Evolutionary conservation across 495 filamentous ascomycete genomes (phyloP), one percentile per base, ranked within the genome.

Genomic region (Penicillium salamii): DNA sequence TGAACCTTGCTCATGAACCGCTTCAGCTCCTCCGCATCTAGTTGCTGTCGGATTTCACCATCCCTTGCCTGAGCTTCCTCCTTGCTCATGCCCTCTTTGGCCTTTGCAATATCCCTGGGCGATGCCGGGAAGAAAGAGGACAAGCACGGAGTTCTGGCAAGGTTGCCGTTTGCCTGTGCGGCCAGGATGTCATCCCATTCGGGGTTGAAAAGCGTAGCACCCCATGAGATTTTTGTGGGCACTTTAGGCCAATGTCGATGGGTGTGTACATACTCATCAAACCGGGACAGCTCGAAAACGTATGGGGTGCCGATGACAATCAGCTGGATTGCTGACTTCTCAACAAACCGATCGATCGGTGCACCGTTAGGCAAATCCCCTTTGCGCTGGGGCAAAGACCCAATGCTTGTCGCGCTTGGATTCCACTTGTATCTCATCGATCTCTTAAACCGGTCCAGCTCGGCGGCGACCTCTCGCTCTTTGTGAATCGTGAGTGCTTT

Each of bases 261-360:
- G 14, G 53, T 64, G 20, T 52, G 26, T 6, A 11, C 53, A 64
- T 82, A 84, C 18, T 61, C 68, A 42, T 80, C 80, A 50, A 80
- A 80, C 5, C 82, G 66, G 13, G 77, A 66, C 17, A 86, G 63
- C 49, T 86, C 78, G 3, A 86, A 58, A 4, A 79, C 66, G 43
- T 80, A 82, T 1, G 69, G 66, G 0, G 77, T 78, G 4, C 63
- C 53, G 40, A 69, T 73, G 33, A 82, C 58, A 7, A 58, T 61
- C 41, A 77, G 82, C 14, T 65, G 65, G 26, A 82, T 60, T 1
- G 78, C 62, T 0, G 78, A 74, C 52, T 79, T 82, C 15, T 81
- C 70, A 1, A 75, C 63, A 19, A 79, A 69, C 3, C 59, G 51
- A 5, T 45, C 54, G 4, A 75, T 56, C 2, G 56, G 57, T 12